Evolutionary conservation across 805 yeast genomes (phyloP).

Genomic region (Cyberlindnera xishuangbannaensis): DNA sequence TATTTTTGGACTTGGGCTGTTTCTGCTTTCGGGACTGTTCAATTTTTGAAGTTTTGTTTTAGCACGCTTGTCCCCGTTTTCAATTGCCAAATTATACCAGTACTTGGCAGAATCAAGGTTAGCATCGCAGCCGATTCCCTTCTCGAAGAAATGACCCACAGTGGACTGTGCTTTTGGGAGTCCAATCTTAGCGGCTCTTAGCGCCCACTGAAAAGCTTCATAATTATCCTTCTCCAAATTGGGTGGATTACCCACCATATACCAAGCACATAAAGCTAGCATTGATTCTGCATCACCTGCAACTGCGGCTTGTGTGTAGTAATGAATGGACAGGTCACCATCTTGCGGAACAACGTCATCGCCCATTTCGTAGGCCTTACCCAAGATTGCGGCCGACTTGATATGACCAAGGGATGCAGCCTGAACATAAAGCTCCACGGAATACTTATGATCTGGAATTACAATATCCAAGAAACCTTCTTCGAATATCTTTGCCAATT

Average conservation of each 20-base stretch:
- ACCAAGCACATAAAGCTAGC: conserved; percentile 97
- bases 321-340: conserved; percentile 80
- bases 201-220: conserved; percentile 95
- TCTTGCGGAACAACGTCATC: conserved; percentile 64
- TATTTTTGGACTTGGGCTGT: no score
- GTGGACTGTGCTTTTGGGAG: conserved; percentile 81
- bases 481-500: conserved; percentile 78
- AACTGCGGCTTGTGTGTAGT: conserved; percentile 85
- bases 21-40: not conserved
- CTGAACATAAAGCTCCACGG: conserved; percentile 77
- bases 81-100: conserved; percentile 77
- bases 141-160: conserved; percentile 75
- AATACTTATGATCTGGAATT: conserved; percentile 76
- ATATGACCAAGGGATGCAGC: conserved; percentile 86
- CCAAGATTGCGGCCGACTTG: conserved; percentile 74
- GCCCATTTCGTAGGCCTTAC: conserved; percentile 79
- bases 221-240: conserved; percentile 66
- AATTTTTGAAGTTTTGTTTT: conserved; percentile 27
- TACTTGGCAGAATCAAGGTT: conserved; percentile 51
- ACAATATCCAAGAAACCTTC: conserved; percentile 83
- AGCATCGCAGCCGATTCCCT: conserved; percentile 78
- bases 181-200: conserved; percentile 72
- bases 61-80: conserved; percentile 50
- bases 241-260: conserved; percentile 86
- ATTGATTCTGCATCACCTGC: conserved; percentile 85